Evolutionary conservation across 331 rosid species (phyloP), one percentile per base, ranked within the genome.

Genomic region (Cydonia oblonga): DNA sequence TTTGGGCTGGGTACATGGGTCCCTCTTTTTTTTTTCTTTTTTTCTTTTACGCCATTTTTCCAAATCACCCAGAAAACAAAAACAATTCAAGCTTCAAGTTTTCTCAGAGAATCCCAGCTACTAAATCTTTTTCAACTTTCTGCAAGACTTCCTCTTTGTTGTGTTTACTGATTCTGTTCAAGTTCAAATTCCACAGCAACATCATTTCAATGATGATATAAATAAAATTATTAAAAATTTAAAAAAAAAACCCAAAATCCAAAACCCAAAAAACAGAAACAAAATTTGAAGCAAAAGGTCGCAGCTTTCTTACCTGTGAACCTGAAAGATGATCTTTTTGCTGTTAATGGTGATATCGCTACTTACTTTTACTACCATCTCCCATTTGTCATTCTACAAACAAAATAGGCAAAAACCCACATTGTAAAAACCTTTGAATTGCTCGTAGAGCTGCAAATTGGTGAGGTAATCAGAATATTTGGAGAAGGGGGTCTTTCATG

Each of bases 271-370:
- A 33, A 22, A 75, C 42, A 13, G 9, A 24, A 28, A 44, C 7
- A 9, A 13, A 26, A 16, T 53, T 28, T 10, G 49, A 62, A 49
- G 7, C 7, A 63, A 30, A 63, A 22, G 6, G 35, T 9, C 6
- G 40, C n/a, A 40, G 28, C 24, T 24, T 69, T 33, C 59, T 79
- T 73, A 90, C 98, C 98, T 90, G 83, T 93, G 98, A 69, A 93
- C 98, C 79, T 93, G 98, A 76, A 93, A 93, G 76, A 93, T 93
- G 81, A 93, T 97, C 56, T 93, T 93, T 84, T 93, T 93, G 88
- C 98, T 93, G 85, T 93, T 89, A 84, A 77, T 89, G 58, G 98
- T 93, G 73, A 93, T 70, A 42, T 93, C 96, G 53, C 98, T 97
- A 56, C 98, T 93, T 52, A 95, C 97, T 82, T 93, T 93, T 19